Percentiles rank a stretch among this genome's conserved stretches.
These are phyloP conservation scores for Nitzschia inconspicua DNA, from an alignment of 108 stramenopile species.

Conservation along the genomic window DNA sequence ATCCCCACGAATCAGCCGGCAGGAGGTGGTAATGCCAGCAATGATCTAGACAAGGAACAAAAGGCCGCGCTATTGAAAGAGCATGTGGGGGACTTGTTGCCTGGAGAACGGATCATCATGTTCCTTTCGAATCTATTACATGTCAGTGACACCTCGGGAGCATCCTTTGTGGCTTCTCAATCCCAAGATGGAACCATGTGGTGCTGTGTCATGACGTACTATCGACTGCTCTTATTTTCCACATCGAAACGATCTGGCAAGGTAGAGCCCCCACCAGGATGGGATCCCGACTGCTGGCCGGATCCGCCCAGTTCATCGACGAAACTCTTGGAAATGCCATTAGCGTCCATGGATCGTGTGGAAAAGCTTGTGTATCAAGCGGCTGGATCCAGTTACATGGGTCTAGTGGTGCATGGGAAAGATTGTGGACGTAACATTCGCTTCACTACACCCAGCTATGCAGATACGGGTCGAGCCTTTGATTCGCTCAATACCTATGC, in stretches of 20 bases:
- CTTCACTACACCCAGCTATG: conserved; percentile 68
- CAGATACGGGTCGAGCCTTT: conserved; percentile 69
- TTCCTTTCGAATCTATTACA: conserved; percentile 66
- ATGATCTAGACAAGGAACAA: conserved; percentile 43
- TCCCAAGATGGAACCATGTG: conserved; percentile 39
- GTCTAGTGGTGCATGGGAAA: conserved; percentile 47
- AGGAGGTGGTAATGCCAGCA: not conserved
- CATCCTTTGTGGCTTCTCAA: conserved; percentile 19
- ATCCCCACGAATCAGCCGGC: conserved; percentile 5
- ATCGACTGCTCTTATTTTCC: conserved; percentile 72
- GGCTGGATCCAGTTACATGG: conserved; percentile 34
- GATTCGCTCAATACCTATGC: conserved; percentile 82
- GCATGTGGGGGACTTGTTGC: conserved; percentile 53
- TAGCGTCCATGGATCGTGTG: conserved; percentile 80
- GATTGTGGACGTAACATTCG: conserved; percentile 66
- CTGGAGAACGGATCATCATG: conserved; percentile 79
- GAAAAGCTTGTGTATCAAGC: conserved; percentile 59
- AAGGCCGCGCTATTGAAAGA: conserved; percentile 25
- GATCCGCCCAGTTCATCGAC: conserved; percentile 36
- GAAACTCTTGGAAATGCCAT: conserved; percentile 56
- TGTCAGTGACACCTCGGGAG: conserved; percentile 60
- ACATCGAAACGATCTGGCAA: conserved; percentile 9
- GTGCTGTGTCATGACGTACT: conserved; percentile 85
- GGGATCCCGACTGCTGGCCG: conserved; percentile 31
- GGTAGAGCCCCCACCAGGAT: conserved; percentile 23